Evolutionary conservation across 2,329 filamentous ascomycete genomes (phyloP).

Genomic region (Cladophialophora carrionii): DNA sequence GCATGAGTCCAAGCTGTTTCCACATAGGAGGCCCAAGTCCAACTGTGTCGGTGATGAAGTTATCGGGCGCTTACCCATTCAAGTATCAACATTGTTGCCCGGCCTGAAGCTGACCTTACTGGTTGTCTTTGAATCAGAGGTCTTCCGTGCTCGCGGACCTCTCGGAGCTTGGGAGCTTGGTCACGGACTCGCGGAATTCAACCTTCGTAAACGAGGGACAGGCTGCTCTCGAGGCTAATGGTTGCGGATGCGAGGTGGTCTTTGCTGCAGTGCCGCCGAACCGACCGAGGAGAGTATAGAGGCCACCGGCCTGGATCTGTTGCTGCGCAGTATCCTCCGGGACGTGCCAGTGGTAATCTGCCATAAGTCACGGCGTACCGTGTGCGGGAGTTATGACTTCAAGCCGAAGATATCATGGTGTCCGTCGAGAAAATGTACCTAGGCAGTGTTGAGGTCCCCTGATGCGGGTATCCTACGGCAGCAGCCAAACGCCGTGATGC

Average conservation of each 20-base stretch:
- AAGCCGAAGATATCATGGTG: neutral
- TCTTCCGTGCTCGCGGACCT: neutral
- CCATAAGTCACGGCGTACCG: no score
- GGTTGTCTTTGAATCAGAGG: no score
- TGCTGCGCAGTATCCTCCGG: neutral
- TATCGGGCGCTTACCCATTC: no score
- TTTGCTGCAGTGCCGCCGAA: neutral
- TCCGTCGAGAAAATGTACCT: neutral
- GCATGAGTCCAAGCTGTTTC: neutral
- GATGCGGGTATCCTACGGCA: no score
- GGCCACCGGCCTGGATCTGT: neutral
- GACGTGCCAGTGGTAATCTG: neutral
- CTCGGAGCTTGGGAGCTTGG: neutral
- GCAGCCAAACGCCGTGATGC: neutral
- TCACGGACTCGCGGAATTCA: neutral
- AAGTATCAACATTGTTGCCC: no score
- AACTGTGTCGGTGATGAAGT: neutral
- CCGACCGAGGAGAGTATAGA: neutral
- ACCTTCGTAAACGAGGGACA: neutral
- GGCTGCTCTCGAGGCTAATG: neutral
- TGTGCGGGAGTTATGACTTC: neutral
- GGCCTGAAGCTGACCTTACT: no score
- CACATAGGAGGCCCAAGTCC: neutral
- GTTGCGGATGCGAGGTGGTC: neutral
- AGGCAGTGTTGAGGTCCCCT: neutral